Evolutionary conservation across 352 stramenopile genomes (phyloP).

Genomic region (Phytophthora parvispora): DNA sequence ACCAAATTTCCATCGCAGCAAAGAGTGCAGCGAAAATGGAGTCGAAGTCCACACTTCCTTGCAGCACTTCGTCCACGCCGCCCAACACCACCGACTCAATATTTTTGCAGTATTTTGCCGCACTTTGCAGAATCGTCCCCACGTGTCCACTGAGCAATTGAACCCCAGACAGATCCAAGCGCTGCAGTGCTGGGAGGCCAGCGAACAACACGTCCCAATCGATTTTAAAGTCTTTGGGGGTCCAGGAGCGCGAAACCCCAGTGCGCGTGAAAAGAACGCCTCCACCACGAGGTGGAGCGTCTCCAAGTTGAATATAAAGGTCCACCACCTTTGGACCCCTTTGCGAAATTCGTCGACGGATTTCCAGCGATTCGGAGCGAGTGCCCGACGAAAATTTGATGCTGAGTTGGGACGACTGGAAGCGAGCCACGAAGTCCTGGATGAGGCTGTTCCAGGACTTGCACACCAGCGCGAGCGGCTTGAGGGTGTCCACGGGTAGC

Average conservation of each 20-base stretch:
- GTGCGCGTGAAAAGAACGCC: neutral
- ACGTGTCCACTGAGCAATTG: constrained; percentile 33
- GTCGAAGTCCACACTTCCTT: constrained; percentile 15
- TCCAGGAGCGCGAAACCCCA: neutral
- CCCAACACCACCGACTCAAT: constrained; percentile 32
- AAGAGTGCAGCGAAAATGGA: constrained; percentile 38
- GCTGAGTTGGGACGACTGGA: constrained; percentile 18
- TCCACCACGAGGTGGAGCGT: neutral
- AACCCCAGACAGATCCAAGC: constrained; percentile 42
- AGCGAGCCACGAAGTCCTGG: constrained; percentile 24
- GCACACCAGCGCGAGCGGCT: constrained; percentile 34
- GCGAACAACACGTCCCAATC: constrained; percentile 37
- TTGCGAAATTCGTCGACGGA: constrained; percentile 16
- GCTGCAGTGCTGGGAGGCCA: constrained; percentile 23
- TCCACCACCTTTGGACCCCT: constrained; percentile 32
- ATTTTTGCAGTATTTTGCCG: constrained; percentile 35
- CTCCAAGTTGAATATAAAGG: constrained; percentile 40
- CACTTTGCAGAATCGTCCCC: constrained; percentile 27
- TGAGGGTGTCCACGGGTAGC: constrained; percentile 8
- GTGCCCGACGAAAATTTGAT: constrained; percentile 23
- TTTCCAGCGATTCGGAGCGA: constrained; percentile 23
- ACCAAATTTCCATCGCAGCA: constrained; percentile 35
- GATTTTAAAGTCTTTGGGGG: constrained; percentile 20
- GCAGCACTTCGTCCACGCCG: constrained; percentile 11
- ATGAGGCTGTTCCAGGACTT: constrained; percentile 30